Percentiles rank a stretch among this genome's conserved stretches.
These are phyloP conservation scores for Acorus gramineus DNA, from an alignment of 106 monocot genomes.

Conservation along the genomic window DNA sequence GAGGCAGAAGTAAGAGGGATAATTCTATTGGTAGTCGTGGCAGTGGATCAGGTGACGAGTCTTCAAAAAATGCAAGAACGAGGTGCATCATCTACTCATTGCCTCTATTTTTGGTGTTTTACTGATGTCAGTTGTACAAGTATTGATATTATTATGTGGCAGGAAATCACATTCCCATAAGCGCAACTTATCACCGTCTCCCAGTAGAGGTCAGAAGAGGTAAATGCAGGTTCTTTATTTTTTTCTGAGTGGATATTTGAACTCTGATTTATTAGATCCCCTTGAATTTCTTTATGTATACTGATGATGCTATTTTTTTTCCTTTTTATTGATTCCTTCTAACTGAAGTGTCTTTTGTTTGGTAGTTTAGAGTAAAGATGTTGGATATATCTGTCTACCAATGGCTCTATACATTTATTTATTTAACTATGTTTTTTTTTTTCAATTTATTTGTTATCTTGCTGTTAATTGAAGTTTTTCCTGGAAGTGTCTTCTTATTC, in stretches of 20 bases:
- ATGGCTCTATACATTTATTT: too few species aligned
- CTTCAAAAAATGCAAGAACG: constrained; percentile 44
- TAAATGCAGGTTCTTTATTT: constrained; percentile 3
- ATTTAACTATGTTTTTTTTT: too few species aligned
- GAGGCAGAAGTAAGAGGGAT: constrained; percentile 36
- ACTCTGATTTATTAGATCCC: neutral
- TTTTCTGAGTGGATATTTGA: neutral
- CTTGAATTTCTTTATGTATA: too few species aligned
- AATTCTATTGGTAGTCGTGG: constrained; percentile 21
- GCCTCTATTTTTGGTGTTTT: neutral
- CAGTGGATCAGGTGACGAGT: constrained; percentile 47
- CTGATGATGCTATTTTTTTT: too few species aligned
- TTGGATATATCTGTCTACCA: too few species aligned
- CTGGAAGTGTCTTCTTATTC: too few species aligned
- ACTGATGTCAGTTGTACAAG: constrained; percentile 3
- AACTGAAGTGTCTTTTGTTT: too few species aligned
- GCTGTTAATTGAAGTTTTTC: too few species aligned
- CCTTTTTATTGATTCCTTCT: too few species aligned
- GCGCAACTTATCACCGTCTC: constrained; percentile 42
- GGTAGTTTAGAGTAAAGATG: too few species aligned
- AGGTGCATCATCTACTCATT: constrained; percentile 18
- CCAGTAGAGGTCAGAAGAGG: constrained; percentile 51
- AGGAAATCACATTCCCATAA: constrained; percentile 46
- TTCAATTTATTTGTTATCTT: too few species aligned
- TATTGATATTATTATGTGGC: neutral